Conservation (phyloP, 1,139 yeast species). For the Saccharomycopsis hybrid region DNA sequence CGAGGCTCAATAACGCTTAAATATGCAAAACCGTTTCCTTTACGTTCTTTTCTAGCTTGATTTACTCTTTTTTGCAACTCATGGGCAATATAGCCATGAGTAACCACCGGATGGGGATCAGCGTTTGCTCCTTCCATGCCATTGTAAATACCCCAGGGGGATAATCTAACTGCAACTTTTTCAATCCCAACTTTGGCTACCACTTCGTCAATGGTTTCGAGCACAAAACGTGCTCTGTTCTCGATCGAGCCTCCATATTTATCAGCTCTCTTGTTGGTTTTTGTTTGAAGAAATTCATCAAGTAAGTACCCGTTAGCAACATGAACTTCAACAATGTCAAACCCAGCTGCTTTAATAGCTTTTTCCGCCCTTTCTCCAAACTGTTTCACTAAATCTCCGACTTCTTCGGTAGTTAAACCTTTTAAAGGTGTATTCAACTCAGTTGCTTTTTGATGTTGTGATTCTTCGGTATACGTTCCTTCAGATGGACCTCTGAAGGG, state of each 20-base stretch:
- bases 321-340: conserved; percentile 66
- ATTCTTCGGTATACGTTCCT: conserved; percentile 31
- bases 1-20: conserved; percentile 39
- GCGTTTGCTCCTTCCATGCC: conserved; percentile 29
- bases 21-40: conserved; percentile 32
- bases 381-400: conserved; percentile 31
- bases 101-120: conserved; percentile 33
- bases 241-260: conserved; percentile 64
- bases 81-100: conserved; percentile 32
- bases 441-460: conserved; percentile 29
- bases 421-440: conserved; percentile 30
- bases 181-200: conserved; percentile 40
- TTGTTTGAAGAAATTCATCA: conserved; percentile 50
- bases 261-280: conserved; percentile 54
- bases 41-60: conserved; percentile 27
- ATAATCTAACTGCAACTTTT: conserved; percentile 49
- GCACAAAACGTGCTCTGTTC: conserved; percentile 52
- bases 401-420: conserved; percentile 33
- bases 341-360: conserved; percentile 46
- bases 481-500: conserved; percentile 32
- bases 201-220: conserved; percentile 51
- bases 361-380: conserved; percentile 35
- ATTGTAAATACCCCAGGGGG: conserved; percentile 49
- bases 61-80: conserved; percentile 36
- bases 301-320: conserved; percentile 63